Conservation (phyloP, 805 yeast species). For the Huiozyma sinensis region DNA sequence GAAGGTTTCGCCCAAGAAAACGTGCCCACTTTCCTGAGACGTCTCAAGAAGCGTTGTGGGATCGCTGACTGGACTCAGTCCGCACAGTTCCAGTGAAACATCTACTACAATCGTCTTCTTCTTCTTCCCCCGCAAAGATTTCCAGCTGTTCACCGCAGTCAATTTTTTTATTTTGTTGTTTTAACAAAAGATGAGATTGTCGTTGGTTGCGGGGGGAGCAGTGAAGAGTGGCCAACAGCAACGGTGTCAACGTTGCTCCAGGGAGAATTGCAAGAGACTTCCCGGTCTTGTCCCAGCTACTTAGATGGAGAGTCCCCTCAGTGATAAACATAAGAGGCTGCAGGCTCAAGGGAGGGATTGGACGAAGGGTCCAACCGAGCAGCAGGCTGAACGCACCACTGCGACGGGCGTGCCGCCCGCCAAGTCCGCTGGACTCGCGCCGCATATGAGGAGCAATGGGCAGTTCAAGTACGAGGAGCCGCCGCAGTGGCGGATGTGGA, state of each 20-base stretch:
- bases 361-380: neutral
- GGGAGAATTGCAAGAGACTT: too few species aligned
- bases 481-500: constrained; percentile 28
- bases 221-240: too few species aligned
- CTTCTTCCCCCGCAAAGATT: too few species aligned
- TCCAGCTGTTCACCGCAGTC: too few species aligned
- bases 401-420: neutral
- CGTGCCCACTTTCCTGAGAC: constrained; percentile 29
- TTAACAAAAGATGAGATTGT: too few species aligned
- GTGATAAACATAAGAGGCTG: constrained; percentile 2
- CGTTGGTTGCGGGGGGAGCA: too few species aligned
- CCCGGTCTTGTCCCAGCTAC: neutral
- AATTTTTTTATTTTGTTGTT: too few species aligned
- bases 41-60: constrained; percentile 37
- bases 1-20: constrained; percentile 44
- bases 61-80: neutral
- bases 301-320: constrained; percentile 3
- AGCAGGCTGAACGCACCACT: neutral
- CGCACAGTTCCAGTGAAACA: too few species aligned
- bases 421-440: neutral
- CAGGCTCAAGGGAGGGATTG: neutral
- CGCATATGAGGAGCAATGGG: neutral
- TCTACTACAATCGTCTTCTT: too few species aligned
- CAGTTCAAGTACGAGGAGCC: constrained; percentile 29
- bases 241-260: too few species aligned